Base-by-base conservation (phyloP, 345 rosid species). In the Bruguiera parviflora region DNA sequence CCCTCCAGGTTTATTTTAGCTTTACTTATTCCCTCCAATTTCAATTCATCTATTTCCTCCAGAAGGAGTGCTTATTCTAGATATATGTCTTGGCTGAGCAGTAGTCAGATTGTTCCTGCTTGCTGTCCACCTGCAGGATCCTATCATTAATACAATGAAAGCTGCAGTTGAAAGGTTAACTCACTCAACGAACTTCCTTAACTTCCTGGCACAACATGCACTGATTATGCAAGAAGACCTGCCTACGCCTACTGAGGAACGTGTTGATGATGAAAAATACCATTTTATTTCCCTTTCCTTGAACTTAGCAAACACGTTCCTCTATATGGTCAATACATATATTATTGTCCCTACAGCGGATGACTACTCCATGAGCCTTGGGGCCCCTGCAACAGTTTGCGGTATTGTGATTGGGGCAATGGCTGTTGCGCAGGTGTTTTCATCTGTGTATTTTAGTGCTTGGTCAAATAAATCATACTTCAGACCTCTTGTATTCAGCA, bases 361-460 rank as follows among this genome's bases (percentile, higher is more conserved):
- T 90, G 92, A 96, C 83, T 92, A 92, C 78, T 87, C 99, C 0
- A 73, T 78, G 84, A 85, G 94, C 77, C 99, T 92, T 72, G 97
- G 96, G 63, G 98, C 99, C 64, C 91, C 99, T 63, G 96, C 99
- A 68, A 96, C 99, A 27, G 98, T 96, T 83, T 96, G 99, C 57
- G 99, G 99, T 81, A 51, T 90, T 73, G 97, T 96, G 47, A 92
- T 96, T 66, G 99, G 99, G 67, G 84, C 99, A 70, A 96, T 96
- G 98, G 99, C 98, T 37, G 88, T 92, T 67, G 99, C 98, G n/a
- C 97, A 96, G 81, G 83, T 96, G 62, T 96, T 96, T 79, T 96
- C 99, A 46, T 96, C 98, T 0, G 92, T 92, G 67, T 96, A 96
- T 80, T 92, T 92, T 77, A 96, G 98, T 73, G 98, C 96, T 6